Evolutionary conservation across 2,329 filamentous ascomycete genomes (phyloP), one percentile per base, ranked within the genome.

Genomic region (Neoascochyta sp.): DNA sequence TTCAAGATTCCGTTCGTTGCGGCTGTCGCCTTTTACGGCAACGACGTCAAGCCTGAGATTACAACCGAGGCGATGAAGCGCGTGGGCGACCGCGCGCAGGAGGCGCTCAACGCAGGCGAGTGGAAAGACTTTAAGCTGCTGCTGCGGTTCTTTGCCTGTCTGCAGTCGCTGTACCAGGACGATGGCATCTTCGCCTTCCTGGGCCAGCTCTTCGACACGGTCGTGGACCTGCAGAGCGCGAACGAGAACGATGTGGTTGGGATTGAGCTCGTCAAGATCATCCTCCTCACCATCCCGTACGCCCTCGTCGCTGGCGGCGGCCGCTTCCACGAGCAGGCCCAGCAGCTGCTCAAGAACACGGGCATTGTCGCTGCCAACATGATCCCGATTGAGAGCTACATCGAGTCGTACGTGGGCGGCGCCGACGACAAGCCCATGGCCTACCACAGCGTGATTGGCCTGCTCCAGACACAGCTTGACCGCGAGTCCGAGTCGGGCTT

Each of bases 1-100:
- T 82, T 98, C 63, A 96, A 96, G 71, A 93, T 88, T n/a, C 90
- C 92, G 0, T 96, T 95, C 59, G 75, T 94, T 20, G 88, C 89
- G 7, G 86, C 85, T 12, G 81, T 90, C 9, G 75, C 93, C 23
- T 74, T 95, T 35, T 76, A 87, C 34, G 76, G 81, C 45, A 95
- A 96, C 66, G 76, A 78, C 15, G 67, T 84, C 50, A 87, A 86
- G 56, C 73, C 83, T 4, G 84, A 92, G 45, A 72, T 94, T 19
- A 77, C 83, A 17, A 73, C 74, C 20, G 78, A 87, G 43, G 70
- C 94, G 12, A 70, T 96, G 45, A 71, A 67, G 29, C 78, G 76
- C 45, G 69, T 81, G 23, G 74, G 74, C 2, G 67, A 71, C 19
- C 71, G 73, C 28, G 68, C 82, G 17, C 84, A 94, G 59, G 69